These are phyloP conservation scores for Prunus fruticosa DNA, from an alignment of 306 rosid species.

Conservation along the genomic window DNA sequence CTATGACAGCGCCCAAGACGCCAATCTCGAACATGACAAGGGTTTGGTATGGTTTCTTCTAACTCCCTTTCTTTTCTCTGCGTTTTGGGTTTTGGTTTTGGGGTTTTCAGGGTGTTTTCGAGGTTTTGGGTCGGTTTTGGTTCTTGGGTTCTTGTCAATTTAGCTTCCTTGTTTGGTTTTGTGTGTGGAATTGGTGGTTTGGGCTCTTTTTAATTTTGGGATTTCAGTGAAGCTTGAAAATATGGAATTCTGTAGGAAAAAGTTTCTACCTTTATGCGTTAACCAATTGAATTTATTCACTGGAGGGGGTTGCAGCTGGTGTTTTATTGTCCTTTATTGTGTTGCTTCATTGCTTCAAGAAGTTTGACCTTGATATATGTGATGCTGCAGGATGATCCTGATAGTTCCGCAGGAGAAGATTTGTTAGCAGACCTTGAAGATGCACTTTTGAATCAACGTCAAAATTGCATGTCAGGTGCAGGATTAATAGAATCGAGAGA, in stretches of 20 bases:
- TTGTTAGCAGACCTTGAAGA: constrained; percentile 61
- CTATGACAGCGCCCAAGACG: constrained; percentile 22
- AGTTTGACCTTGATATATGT: constrained; percentile 22
- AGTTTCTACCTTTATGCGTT: neutral
- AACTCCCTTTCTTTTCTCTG: constrained; percentile 6
- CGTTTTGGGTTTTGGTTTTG: neutral
- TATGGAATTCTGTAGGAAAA: neutral
- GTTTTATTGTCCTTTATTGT: neutral
- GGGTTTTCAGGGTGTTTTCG: constrained; percentile 2
- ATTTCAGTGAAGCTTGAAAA: neutral
- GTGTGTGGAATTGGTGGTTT: neutral
- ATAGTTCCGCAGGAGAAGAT: constrained; percentile 38
- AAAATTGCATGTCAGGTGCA: constrained; percentile 46
- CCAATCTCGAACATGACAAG: neutral
- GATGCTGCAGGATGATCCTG: constrained; percentile 52
- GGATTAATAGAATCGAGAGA: constrained; percentile 47
- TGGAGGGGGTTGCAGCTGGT: neutral
- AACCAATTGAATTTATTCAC: neutral
- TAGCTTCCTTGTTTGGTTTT: constrained; percentile 8
- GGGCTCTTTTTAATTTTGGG: neutral
- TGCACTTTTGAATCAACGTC: constrained; percentile 57
- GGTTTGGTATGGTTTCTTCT: constrained; percentile 23
- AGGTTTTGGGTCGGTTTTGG: constrained; percentile 16
- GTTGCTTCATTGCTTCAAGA: neutral
- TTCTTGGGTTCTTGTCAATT: constrained; percentile 25